These are phyloP conservation scores for Pleurotus tuoliensis DNA, from an alignment of 768 basidiomycete genomes.

Conservation along the genomic window DNA sequence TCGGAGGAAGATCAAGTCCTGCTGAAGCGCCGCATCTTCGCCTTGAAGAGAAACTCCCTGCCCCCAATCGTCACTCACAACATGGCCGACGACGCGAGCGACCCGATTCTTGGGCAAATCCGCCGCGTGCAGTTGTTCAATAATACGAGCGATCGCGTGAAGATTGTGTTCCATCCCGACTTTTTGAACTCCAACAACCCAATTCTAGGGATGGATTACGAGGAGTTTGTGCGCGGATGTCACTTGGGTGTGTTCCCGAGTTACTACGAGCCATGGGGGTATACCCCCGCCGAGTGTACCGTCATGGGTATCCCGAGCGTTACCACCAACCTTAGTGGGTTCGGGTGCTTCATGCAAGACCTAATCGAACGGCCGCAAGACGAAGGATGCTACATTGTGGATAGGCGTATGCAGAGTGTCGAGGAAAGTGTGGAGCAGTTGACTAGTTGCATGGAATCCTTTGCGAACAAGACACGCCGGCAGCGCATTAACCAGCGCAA, in stretches of 20 bases:
- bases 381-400: slow-evolving; percentile 96
- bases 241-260: slow-evolving; percentile 98
- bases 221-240: slow-evolving; percentile 97
- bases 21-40: slow-evolving; percentile 94
- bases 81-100: slow-evolving; percentile 90
- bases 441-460: slow-evolving; percentile 67
- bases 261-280: slow-evolving; percentile 96
- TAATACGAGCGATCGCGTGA: slow-evolving; percentile 81
- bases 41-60: slow-evolving; percentile 90
- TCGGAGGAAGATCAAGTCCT: slow-evolving; percentile 91
- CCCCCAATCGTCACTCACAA: slow-evolving; percentile 98
- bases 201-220: slow-evolving; percentile 94
- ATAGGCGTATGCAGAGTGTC: slow-evolving; percentile 82
- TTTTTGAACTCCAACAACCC: slow-evolving; percentile 98
- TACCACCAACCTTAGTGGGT: slow-evolving; percentile 97
- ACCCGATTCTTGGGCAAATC: slow-evolving; percentile 94
- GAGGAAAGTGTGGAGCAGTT: slow-evolving; percentile 91
- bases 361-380: slow-evolving; percentile 92
- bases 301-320: slow-evolving; percentile 99
- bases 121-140: slow-evolving; percentile 95
- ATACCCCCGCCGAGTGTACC: slow-evolving; percentile 98
- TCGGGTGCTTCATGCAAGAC: slow-evolving; percentile 98
- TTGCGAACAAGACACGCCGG: slow-evolving; percentile 81
- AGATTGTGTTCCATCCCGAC: slow-evolving; percentile 97
- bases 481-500: slow-evolving; percentile 99